phyloP scores from a whole-genome alignment of 345 rosid genomes.

The Physaria fendleri region DNA sequence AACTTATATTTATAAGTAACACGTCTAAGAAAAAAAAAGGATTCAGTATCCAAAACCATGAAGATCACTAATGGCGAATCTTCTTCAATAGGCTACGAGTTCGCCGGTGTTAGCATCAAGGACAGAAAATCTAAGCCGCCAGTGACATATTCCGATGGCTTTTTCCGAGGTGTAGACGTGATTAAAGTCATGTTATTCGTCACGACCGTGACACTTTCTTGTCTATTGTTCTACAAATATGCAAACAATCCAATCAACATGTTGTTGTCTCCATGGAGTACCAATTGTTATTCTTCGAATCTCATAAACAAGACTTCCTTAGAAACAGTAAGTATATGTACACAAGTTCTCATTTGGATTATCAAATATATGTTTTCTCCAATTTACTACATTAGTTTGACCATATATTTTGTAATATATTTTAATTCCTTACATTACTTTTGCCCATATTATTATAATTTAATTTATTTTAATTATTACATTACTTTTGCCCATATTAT shows the following conservation, averaged over 20 bases:
- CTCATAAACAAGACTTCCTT: constrained; percentile 10
- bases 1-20: not conserved
- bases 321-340: constrained; percentile 10
- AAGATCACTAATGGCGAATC: constrained; percentile 11
- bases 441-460: too few relatives aligned
- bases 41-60: constrained; percentile 11
- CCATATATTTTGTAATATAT: too few relatives aligned
- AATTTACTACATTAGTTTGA: too few relatives aligned
- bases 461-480: too few relatives aligned
- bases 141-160: constrained; percentile 2
- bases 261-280: constrained; percentile 16
- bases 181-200: constrained; percentile 11
- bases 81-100: constrained; percentile 11
- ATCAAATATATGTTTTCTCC: not conserved
- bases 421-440: too few relatives aligned
- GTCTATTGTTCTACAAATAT: constrained; percentile 15
- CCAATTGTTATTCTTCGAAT: constrained; percentile 1
- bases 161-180: constrained; percentile 16
- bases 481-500: too few relatives aligned
- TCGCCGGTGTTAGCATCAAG: constrained; percentile 1
- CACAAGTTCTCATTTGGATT: not conserved
- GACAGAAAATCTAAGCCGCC: constrained; percentile 8
- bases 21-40: not conserved
- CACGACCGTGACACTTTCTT: constrained; percentile 21
- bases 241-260: constrained; percentile 19